A percentile compares a stretch with the other conserved stretches of the same genome.
Conservation (phyloP, 176 grass and related monocot species). For the Poa annua region DNA sequence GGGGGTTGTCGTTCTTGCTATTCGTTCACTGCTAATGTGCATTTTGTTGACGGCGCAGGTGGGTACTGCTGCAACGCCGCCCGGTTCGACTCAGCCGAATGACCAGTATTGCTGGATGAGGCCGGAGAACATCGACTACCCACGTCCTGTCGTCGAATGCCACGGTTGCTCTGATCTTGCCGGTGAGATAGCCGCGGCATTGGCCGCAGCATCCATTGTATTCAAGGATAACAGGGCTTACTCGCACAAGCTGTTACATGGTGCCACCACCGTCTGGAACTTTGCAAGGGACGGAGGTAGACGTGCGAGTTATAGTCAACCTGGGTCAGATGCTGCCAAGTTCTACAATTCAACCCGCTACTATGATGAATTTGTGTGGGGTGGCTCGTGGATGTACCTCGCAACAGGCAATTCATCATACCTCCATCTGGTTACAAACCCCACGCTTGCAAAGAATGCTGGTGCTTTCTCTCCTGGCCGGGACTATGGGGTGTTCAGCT, state of each 20-base stretch:
- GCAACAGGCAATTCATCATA: slow-evolving; percentile 90
- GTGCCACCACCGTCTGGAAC: slow-evolving; percentile 78
- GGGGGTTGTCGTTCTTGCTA: background rate
- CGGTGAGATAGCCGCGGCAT: slow-evolving; percentile 81
- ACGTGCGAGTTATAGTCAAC: slow-evolving; percentile 56
- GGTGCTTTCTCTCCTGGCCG: slow-evolving; percentile 74
- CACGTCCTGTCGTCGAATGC: slow-evolving; percentile 68
- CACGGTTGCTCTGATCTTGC: slow-evolving; percentile 78
- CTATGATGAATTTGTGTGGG: slow-evolving; percentile 94
- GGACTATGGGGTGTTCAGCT: slow-evolving; percentile 91
- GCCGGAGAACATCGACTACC: slow-evolving; percentile 89
- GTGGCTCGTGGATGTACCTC: slow-evolving; percentile 90
- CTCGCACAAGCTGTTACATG: slow-evolving; percentile 90
- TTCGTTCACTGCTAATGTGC: slow-evolving; percentile 27
- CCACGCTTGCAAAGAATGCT: slow-evolving; percentile 73
- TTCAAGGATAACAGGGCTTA: slow-evolving; percentile 94
- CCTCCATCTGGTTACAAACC: slow-evolving; percentile 61
- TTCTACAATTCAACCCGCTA: slow-evolving; percentile 96
- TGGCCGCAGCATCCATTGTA: slow-evolving; percentile 91
- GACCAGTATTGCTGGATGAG: slow-evolving; percentile 96
- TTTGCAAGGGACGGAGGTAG: slow-evolving; percentile 70
- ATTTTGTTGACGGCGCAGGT: slow-evolving; percentile 54
- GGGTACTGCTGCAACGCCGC: slow-evolving; percentile 50
- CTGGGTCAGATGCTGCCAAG: slow-evolving; percentile 59
- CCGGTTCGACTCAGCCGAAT: slow-evolving; percentile 67